A percentile compares a stretch with the other conserved stretches of the same genome.
Evolutionary conservation across 441 rosid species (phyloP).

Genomic region (Capsella rubella): DNA sequence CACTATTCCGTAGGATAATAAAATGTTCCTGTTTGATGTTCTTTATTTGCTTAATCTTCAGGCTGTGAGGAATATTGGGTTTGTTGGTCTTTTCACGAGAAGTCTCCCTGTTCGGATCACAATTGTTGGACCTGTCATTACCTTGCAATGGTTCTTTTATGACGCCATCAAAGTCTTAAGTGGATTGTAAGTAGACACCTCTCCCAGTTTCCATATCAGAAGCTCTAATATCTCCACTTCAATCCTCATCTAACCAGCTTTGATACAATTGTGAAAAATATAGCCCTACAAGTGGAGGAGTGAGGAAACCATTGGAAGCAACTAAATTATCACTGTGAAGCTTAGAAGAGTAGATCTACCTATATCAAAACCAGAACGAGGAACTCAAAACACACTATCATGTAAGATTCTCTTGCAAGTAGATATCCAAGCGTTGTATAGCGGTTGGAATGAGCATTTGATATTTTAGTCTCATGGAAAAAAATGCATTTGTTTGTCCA

Average conservation of each 20-base stretch:
- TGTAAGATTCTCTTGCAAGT: conserved; percentile 27
- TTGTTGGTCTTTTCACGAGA: conserved; percentile 71
- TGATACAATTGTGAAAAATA: conserved; percentile 8
- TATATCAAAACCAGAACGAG: conserved; percentile 8
- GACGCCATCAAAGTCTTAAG: conserved; percentile 72
- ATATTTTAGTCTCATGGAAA: background rate
- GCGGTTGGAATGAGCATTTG: conserved; percentile 10
- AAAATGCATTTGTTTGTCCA: background rate
- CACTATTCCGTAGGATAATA: too few species aligned
- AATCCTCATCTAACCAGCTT: conserved; percentile 15
- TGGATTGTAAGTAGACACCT: conserved; percentile 65
- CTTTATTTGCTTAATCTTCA: conserved; percentile 39
- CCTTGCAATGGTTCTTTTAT: conserved; percentile 78
- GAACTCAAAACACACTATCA: conserved; percentile 15
- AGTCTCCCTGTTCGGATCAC: conserved; percentile 76
- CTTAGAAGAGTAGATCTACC: conserved; percentile 20
- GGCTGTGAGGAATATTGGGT: conserved; percentile 77
- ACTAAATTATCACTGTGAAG: conserved; percentile 34
- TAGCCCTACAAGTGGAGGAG: conserved; percentile 51
- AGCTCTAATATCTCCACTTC: background rate
- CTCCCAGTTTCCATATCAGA: conserved; percentile 17
- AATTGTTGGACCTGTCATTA: conserved; percentile 75
- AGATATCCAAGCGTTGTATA: background rate
- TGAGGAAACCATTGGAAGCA: conserved; percentile 36
- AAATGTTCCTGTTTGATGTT: conserved; percentile 14